Evolutionary conservation across 352 stramenopile genomes (phyloP).

Genomic region (Elongisporangium prolatum): DNA sequence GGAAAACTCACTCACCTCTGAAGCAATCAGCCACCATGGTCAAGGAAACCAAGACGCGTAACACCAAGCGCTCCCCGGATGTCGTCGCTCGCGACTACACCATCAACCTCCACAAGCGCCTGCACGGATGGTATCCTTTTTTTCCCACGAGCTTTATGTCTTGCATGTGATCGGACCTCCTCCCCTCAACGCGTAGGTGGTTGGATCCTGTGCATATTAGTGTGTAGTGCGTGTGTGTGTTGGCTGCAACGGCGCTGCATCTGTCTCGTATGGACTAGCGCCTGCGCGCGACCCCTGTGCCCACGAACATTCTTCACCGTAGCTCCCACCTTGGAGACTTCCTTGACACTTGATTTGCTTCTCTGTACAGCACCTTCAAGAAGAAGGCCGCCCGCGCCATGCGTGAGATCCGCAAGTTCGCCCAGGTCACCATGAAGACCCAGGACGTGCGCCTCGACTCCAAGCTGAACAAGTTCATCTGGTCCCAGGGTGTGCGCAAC

Average conservation of each 20-base stretch:
- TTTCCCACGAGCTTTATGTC: slow-evolving; percentile 28
- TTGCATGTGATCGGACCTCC: slow-evolving; percentile 17
- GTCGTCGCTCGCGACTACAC: slow-evolving; percentile 98
- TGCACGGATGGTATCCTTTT: slow-evolving; percentile 91
- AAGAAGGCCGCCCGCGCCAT: slow-evolving; percentile 96
- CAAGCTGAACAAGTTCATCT: slow-evolving; percentile 98
- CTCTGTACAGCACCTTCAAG: slow-evolving; percentile 91
- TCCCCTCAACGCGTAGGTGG: slow-evolving; percentile 1
- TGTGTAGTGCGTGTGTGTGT: slow-evolving; percentile 5
- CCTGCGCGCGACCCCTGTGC: not conserved
- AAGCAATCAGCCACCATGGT: slow-evolving; percentile 59
- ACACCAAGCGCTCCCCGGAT: slow-evolving; percentile 87
- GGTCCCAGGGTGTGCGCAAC: slow-evolving; percentile 97
- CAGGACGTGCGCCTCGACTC: slow-evolving; percentile 95
- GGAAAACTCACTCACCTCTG: slow-evolving; percentile 41
- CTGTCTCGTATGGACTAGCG: not conserved
- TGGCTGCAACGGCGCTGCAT: not conserved
- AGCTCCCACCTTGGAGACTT: slow-evolving; percentile 88
- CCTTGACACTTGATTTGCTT: slow-evolving; percentile 44
- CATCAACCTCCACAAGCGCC: slow-evolving; percentile 98
- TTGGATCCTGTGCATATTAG: slow-evolving; percentile 5
- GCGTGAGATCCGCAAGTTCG: slow-evolving; percentile 98
- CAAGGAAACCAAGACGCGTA: slow-evolving; percentile 86
- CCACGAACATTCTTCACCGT: slow-evolving; percentile 28
- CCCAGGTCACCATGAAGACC: slow-evolving; percentile 96